Percentiles rank a stretch among this genome's conserved stretches.
These are phyloP conservation scores for Pichia sp. DNA, from an alignment of 1,139 yeast genomes.

Conservation along the genomic window DNA sequence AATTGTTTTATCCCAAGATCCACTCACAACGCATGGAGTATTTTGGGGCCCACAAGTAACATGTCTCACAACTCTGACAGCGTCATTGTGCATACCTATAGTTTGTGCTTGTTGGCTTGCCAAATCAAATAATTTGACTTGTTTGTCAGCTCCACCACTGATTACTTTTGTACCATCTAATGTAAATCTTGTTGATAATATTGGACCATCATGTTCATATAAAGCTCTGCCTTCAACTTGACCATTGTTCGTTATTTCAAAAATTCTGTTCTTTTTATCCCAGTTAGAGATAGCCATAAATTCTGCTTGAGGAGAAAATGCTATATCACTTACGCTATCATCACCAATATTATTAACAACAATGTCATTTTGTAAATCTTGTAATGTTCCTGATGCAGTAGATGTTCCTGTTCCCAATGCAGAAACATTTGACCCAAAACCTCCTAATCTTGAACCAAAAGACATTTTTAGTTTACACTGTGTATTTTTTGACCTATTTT, in stretches of 20 bases:
- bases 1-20: constrained; percentile 95
- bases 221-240: constrained; percentile 81
- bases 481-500: too few relatives aligned
- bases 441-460: constrained; percentile 28
- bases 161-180: constrained; percentile 81
- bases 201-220: constrained; percentile 89
- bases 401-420: constrained; percentile 26
- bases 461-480: constrained; percentile 19
- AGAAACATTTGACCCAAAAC: constrained; percentile 17
- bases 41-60: constrained; percentile 80
- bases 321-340: constrained; percentile 80
- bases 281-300: constrained; percentile 78
- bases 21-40: constrained; percentile 81
- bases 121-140: constrained; percentile 77
- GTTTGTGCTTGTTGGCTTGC: constrained; percentile 77
- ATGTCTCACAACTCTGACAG: constrained; percentile 68
- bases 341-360: constrained; percentile 82
- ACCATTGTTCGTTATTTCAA: constrained; percentile 64
- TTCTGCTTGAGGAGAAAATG: constrained; percentile 93
- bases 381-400: constrained; percentile 50
- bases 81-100: constrained; percentile 79
- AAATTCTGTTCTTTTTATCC: constrained; percentile 93
- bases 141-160: constrained; percentile 92
- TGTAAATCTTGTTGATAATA: constrained; percentile 75
- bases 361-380: constrained; percentile 69